Conservation (phyloP, 2,329 filamentous ascomycete species). For the Neoarthrinium moseri region DNA sequence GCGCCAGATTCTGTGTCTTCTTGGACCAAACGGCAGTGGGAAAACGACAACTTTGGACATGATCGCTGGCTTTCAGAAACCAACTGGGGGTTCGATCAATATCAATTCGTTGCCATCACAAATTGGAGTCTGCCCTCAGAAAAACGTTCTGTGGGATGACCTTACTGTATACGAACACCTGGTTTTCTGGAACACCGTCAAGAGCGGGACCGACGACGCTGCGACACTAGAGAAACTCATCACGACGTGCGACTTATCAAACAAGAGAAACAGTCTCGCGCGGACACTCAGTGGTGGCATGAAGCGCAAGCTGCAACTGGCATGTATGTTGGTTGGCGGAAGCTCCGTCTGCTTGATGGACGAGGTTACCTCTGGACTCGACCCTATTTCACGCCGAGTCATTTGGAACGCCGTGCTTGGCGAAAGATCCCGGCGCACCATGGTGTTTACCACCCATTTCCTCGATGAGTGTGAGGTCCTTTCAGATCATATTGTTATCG, state of each 20-base stretch:
- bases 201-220: conserved; percentile 49
- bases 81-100: conserved; percentile 58
- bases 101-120: conserved; percentile 51
- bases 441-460: conserved; percentile 26
- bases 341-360: conserved; percentile 72
- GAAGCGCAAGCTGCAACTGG: conserved; percentile 73
- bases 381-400: conserved; percentile 62
- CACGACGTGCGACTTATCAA: conserved; percentile 60
- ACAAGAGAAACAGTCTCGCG: conserved; percentile 60
- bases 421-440: conserved; percentile 23
- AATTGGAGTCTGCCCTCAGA: conserved; percentile 68
- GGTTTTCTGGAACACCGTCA: conserved; percentile 66
- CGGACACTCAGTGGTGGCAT: conserved; percentile 72
- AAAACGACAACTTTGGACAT: conserved; percentile 71
- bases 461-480: conserved; percentile 27
- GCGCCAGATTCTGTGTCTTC: conserved; percentile 63
- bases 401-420: conserved; percentile 27
- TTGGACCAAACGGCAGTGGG: conserved; percentile 69
- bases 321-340: conserved; percentile 77
- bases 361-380: conserved; percentile 72
- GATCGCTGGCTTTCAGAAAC: conserved; percentile 61
- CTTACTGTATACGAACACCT: conserved; percentile 72
- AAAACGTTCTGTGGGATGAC: conserved; percentile 74
- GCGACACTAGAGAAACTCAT: conserved; percentile 51
- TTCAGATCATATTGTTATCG: conserved; percentile 24